These are phyloP conservation scores for Ogataea neopini DNA, from an alignment of 805 yeast genomes.

Conservation along the genomic window DNA sequence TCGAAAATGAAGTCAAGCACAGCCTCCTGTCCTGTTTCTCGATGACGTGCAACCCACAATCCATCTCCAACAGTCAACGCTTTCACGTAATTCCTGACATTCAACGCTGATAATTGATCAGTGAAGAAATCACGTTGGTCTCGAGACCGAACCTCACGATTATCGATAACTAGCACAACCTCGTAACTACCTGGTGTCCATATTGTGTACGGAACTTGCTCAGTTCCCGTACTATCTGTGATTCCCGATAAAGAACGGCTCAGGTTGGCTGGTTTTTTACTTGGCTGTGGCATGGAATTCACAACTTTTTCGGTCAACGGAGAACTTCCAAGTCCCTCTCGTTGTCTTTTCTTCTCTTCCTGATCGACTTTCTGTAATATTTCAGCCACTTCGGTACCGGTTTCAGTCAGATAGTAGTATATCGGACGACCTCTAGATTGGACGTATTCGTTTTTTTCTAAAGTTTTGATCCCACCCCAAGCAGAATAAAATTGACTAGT, in stretches of 20 bases:
- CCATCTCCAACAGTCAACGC: slow-evolving; percentile 84
- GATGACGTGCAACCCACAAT: slow-evolving; percentile 81
- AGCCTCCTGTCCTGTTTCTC: slow-evolving; percentile 55
- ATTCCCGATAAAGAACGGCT: background rate
- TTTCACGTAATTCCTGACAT: slow-evolving; percentile 51
- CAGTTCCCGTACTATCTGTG: slow-evolving; percentile 5
- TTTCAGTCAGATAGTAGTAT: slow-evolving; percentile 64
- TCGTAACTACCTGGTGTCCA: slow-evolving; percentile 69
- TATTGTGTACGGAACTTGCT: slow-evolving; percentile 38
- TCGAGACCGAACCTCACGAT: slow-evolving; percentile 73
- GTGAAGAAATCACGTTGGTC: slow-evolving; percentile 71
- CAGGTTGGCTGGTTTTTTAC: slow-evolving; percentile 1
- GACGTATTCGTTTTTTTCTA: slow-evolving; percentile 62
- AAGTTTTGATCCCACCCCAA: slow-evolving; percentile 68
- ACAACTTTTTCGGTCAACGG: slow-evolving; percentile 13
- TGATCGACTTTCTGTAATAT: slow-evolving; percentile 50
- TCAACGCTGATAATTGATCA: slow-evolving; percentile 48
- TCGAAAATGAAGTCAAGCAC: slow-evolving; percentile 85
- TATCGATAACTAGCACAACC: slow-evolving; percentile 68
- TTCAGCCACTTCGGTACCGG: slow-evolving; percentile 64
- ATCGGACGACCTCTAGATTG: slow-evolving; percentile 57
- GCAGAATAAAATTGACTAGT: slow-evolving; percentile 69
- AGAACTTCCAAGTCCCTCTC: slow-evolving; percentile 14
- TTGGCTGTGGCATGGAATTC: background rate
- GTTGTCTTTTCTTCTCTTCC: slow-evolving; percentile 11